Conservation (phyloP, 306 rosid species). For the Potentilla sterilis region DNA sequence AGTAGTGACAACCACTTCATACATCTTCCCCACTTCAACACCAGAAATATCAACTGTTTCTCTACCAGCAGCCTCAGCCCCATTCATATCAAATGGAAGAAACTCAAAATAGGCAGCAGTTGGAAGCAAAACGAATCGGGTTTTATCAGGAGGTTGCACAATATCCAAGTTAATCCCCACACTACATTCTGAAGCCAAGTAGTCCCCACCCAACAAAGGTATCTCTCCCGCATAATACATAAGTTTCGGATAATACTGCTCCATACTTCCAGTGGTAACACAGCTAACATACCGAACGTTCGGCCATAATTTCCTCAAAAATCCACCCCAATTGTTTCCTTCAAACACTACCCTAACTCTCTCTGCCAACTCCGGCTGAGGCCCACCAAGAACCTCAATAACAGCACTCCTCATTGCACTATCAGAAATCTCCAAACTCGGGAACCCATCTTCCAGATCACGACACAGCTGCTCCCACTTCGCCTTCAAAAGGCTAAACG, state of each 20-base stretch:
- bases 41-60: conserved; percentile 47
- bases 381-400: conserved; percentile 45
- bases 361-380: conserved; percentile 47
- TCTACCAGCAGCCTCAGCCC: conserved; percentile 17
- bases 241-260: conserved; percentile 50
- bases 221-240: conserved; percentile 54
- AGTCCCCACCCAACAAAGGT: conserved; percentile 60
- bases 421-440: conserved; percentile 42
- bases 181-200: conserved; percentile 59
- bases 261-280: conserved; percentile 66
- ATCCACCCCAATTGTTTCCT: conserved; percentile 47
- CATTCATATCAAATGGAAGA: conserved; percentile 55
- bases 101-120: conserved; percentile 73
- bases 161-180: conserved; percentile 59
- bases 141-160: conserved; percentile 48
- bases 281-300: conserved; percentile 49
- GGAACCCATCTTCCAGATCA: conserved; percentile 54
- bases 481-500: conserved; percentile 38
- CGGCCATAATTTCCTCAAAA: conserved; percentile 52
- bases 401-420: conserved; percentile 45
- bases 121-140: conserved; percentile 52
- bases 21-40: conserved; percentile 66
- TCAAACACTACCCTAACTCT: conserved; percentile 43
- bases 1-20: conserved; percentile 65
- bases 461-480: conserved; percentile 59